Conservation (phyloP, 2,329 filamentous ascomycete genomes). For the Clonostachys chloroleuca region DNA sequence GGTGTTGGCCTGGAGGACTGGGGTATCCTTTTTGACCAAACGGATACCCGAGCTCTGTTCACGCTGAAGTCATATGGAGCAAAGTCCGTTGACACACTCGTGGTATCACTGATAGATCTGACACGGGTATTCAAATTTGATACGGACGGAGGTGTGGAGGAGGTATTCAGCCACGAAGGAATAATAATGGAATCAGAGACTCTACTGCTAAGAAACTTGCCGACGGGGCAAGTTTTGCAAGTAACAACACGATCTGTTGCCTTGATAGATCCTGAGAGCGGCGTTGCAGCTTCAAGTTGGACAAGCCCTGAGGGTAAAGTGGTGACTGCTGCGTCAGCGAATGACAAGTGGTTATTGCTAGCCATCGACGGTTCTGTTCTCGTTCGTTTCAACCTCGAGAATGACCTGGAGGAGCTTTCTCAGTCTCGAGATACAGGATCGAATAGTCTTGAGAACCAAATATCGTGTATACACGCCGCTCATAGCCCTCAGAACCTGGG, state of each 20-base stretch:
- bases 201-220: slow-evolving; percentile 63
- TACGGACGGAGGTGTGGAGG: slow-evolving; percentile 73
- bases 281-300: slow-evolving; percentile 57
- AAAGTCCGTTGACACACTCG: slow-evolving; percentile 60
- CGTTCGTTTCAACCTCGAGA: slow-evolving; percentile 60
- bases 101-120: slow-evolving; percentile 79
- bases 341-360: slow-evolving; percentile 64
- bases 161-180: slow-evolving; percentile 72
- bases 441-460: slow-evolving; percentile 53
- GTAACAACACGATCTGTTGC: slow-evolving; percentile 63
- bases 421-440: slow-evolving; percentile 50
- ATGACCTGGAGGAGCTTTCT: slow-evolving; percentile 44
- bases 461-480: slow-evolving; percentile 80
- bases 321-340: slow-evolving; percentile 78
- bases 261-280: slow-evolving; percentile 57
- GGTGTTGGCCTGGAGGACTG: slow-evolving; percentile 89
- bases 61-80: slow-evolving; percentile 50
- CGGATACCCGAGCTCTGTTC: slow-evolving; percentile 70
- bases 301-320: slow-evolving; percentile 36
- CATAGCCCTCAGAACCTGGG: slow-evolving; percentile 59
- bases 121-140: slow-evolving; percentile 81
- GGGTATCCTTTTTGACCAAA: slow-evolving; percentile 76
- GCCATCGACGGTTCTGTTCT: slow-evolving; percentile 73
- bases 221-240: slow-evolving; percentile 64
- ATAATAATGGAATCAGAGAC: slow-evolving; percentile 68